These are phyloP conservation scores for Malassezia sp. DNA, from an alignment of 1,284 basidiomycete genomes.

Conservation along the genomic window DNA sequence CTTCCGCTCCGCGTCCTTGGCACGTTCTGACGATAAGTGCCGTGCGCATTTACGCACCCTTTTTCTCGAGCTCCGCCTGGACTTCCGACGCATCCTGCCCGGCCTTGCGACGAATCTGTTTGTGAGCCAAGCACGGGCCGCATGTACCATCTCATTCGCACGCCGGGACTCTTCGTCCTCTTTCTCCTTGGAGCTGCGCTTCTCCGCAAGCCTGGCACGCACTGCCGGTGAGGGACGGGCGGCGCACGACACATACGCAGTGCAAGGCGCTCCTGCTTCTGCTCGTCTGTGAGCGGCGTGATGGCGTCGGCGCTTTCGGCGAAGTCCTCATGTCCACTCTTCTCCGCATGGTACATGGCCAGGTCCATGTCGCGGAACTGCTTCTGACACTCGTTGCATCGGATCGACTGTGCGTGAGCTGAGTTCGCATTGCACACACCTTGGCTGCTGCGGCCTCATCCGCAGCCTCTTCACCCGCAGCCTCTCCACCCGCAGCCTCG, in stretches of 20 bases:
- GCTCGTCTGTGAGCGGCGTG: conserved; percentile 86
- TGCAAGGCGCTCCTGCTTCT: conserved; percentile 68
- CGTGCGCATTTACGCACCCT: conserved; percentile 16
- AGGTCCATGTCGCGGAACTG: conserved; percentile 63
- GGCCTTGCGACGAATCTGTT: conserved; percentile 44
- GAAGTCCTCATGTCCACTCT: conserved; percentile 73
- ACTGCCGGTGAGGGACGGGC: conserved; percentile 19
- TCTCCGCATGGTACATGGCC: conserved; percentile 87
- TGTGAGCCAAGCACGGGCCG: no score
- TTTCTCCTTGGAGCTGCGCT: conserved; percentile 33
- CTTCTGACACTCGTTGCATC: conserved; percentile 41
- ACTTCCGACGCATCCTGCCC: conserved; percentile 34
- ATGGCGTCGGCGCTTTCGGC: conserved; percentile 93
- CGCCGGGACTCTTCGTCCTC: conserved; percentile 30
- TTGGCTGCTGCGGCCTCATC: conserved; percentile 26
- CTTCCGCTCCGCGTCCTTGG: conserved; percentile 40
- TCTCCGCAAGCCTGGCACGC: conserved; percentile 31
- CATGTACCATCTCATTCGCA: conserved; percentile 42
- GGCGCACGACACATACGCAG: conserved; percentile 54
- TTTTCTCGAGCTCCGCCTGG: conserved; percentile 39
- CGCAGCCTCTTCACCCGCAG: conserved; percentile 20
- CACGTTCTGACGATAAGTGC: conserved; percentile 21
- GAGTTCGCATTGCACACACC: conserved; percentile 18
- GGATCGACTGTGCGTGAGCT: conserved; percentile 24
- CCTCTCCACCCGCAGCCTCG: no score